phyloP scores from a whole-genome alignment of 305 asterid genomes.

The Fraxinus sp. region DNA sequence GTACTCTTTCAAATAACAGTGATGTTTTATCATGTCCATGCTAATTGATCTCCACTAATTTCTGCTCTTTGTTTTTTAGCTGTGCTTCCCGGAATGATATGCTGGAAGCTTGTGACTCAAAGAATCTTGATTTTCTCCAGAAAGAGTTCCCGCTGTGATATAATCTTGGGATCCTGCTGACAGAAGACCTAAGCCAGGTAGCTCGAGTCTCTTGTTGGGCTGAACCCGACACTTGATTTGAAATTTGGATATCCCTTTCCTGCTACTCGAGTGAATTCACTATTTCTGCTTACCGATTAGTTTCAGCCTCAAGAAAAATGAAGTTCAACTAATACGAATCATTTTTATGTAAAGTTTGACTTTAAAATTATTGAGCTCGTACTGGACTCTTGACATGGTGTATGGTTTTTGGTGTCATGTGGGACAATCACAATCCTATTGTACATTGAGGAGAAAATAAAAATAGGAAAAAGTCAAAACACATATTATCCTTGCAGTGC shows the following conservation, averaged over 20 bases:
- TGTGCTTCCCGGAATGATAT: conserved; percentile 84
- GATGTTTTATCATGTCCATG: neutral
- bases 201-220: neutral
- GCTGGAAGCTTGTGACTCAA: conserved; percentile 85
- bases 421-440: neutral
- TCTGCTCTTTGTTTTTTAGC: conserved; percentile 41
- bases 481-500: neutral
- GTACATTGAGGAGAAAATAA: neutral
- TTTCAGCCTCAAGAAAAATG: neutral
- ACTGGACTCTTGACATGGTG: neutral
- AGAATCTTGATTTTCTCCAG: conserved; percentile 61
- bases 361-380: neutral
- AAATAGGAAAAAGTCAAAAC: neutral
- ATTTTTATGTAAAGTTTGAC: neutral
- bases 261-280: neutral
- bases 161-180: neutral
- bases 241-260: neutral
- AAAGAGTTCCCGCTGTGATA: conserved; percentile 57
- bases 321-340: neutral
- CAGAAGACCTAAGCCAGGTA: neutral
- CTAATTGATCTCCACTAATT: conserved; percentile 5
- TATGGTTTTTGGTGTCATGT: neutral
- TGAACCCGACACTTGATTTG: neutral
- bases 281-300: neutral
- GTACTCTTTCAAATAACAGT: conserved; percentile 34